phyloP scores from a whole-genome alignment of 768 basidiomycete species.

The Tylopilus felleus region DNA sequence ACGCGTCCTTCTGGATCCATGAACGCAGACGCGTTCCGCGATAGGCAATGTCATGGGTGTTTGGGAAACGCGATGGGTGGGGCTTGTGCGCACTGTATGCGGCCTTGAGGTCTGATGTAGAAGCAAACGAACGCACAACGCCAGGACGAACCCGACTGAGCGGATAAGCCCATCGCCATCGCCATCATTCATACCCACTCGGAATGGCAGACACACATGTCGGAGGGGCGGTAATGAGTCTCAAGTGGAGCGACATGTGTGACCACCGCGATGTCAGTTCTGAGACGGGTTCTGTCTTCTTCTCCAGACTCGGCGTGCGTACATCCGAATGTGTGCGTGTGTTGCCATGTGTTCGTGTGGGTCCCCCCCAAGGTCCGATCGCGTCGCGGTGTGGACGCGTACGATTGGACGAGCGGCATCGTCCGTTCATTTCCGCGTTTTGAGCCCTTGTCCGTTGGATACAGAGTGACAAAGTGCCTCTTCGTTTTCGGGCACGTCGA shows the following conservation, averaged over 20 bases:
- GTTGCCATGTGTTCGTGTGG: background rate
- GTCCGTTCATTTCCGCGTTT: background rate
- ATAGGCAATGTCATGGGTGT: background rate
- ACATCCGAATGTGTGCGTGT: conserved; percentile 1
- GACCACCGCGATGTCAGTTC: background rate
- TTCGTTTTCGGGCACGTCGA: background rate
- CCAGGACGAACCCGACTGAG: background rate
- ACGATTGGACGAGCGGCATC: background rate
- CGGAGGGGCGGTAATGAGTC: background rate
- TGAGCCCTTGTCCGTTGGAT: too few species aligned
- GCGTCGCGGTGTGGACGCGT: background rate
- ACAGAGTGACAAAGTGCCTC: too few species aligned
- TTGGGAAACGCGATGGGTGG: background rate
- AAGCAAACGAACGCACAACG: too few species aligned
- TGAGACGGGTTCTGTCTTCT: too few species aligned
- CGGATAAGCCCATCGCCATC: background rate
- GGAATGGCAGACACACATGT: background rate
- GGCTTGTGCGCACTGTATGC: background rate
- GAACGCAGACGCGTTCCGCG: background rate
- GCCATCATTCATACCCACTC: background rate
- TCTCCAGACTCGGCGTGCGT: background rate
- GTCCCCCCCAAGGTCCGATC: conserved; percentile 6
- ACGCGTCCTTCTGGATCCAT: too few species aligned
- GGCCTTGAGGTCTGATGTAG: background rate
- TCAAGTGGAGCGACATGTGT: too few species aligned